Conservation (phyloP, 495 filamentous ascomycete species). For the Glarea lozoyensis region DNA sequence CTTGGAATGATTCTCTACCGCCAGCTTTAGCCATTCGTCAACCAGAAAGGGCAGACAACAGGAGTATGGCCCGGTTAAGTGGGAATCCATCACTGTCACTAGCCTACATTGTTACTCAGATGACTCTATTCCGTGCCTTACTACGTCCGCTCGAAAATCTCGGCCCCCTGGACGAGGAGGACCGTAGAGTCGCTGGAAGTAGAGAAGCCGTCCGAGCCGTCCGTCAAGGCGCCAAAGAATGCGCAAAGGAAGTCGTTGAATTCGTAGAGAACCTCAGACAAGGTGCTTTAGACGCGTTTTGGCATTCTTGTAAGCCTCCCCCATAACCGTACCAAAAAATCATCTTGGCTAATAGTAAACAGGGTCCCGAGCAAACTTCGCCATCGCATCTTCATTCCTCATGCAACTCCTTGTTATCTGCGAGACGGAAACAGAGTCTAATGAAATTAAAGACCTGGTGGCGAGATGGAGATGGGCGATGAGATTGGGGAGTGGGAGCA, state of each 20-base stretch:
- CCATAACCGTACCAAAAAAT: neutral
- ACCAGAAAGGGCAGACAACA: constrained; percentile 11
- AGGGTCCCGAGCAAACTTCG: constrained; percentile 24
- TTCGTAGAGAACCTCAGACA: constrained; percentile 17
- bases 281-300: constrained; percentile 21
- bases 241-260: constrained; percentile 22
- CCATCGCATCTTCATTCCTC: constrained; percentile 24
- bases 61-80: constrained; percentile 15
- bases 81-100: constrained; percentile 17
- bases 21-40: constrained; percentile 11
- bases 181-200: constrained; percentile 17
- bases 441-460: constrained; percentile 19
- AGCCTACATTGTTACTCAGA: constrained; percentile 21
- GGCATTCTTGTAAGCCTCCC: constrained; percentile 19
- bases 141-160: constrained; percentile 20
- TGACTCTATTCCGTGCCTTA: constrained; percentile 20
- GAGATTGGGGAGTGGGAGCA: constrained; percentile 16
- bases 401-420: constrained; percentile 20
- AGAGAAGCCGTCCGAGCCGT: constrained; percentile 10
- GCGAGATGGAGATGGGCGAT: constrained; percentile 19
- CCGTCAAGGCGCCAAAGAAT: constrained; percentile 18
- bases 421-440: constrained; percentile 11
- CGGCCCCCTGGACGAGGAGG: constrained; percentile 12
- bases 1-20: constrained; percentile 20
- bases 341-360: neutral